phyloP scores from a whole-genome alignment of 2,329 filamentous ascomycete species.

The Aureobasidium musti region DNA sequence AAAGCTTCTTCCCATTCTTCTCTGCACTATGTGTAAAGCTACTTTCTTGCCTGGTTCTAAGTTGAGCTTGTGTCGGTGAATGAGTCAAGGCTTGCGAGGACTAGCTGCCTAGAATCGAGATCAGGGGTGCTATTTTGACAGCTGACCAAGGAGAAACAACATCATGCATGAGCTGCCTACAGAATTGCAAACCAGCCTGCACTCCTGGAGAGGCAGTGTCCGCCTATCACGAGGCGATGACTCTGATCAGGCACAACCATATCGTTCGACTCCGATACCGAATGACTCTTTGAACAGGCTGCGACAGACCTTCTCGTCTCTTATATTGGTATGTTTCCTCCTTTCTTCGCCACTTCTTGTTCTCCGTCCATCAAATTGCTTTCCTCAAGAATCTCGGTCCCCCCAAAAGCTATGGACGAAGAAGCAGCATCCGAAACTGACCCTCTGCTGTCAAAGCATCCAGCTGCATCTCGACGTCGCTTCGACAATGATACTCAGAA shows the following conservation, averaged over 20 bases:
- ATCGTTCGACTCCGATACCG: constrained; percentile 21
- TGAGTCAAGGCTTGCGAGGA: constrained; percentile 10
- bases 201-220: constrained; percentile 38
- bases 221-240: constrained; percentile 31
- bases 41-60: not conserved
- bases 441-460: constrained; percentile 18
- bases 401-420: not conserved
- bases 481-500: not conserved
- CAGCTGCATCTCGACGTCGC: constrained; percentile 5
- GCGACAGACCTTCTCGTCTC: constrained; percentile 31
- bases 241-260: constrained; percentile 32
- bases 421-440: constrained; percentile 24
- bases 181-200: constrained; percentile 37
- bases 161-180: constrained; percentile 41
- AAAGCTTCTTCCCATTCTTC: constrained; percentile 5
- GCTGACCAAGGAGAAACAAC: constrained; percentile 11
- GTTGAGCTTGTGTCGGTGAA: constrained; percentile 15
- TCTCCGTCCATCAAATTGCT: not conserved
- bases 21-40: not conserved
- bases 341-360: not conserved
- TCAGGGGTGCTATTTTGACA: not conserved
- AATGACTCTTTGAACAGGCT: constrained; percentile 26
- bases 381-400: not conserved
- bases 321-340: constrained; percentile 32
- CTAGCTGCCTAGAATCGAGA: constrained; percentile 7